Conservation (phyloP, 1,139 yeast species). For the Geotrichum fermentans region DNA sequence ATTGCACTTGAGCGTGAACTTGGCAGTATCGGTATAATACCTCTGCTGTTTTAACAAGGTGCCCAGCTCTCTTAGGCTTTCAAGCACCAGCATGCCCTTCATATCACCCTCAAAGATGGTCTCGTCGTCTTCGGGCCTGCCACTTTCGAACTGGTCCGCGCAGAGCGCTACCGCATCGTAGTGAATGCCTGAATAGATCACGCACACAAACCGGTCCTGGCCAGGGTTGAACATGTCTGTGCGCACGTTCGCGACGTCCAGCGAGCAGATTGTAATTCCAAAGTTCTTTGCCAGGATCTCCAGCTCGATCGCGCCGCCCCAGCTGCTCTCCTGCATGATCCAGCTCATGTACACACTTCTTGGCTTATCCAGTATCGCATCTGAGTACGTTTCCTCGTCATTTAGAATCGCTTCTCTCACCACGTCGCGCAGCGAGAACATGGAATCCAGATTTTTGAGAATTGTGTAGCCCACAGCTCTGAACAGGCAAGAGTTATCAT, state of each 20-base stretch:
- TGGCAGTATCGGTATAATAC: constrained; percentile 64
- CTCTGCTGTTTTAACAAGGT: constrained; percentile 47
- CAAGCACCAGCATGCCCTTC: constrained; percentile 36
- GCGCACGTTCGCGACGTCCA: constrained; percentile 64
- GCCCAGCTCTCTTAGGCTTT: constrained; percentile 44
- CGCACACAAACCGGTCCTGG: constrained; percentile 44
- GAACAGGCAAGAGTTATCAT: constrained; percentile 77
- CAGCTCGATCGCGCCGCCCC: constrained; percentile 88
- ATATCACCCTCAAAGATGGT: constrained; percentile 41
- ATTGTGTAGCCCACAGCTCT: constrained; percentile 60
- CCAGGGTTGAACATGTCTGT: constrained; percentile 54
- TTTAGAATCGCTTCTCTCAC: constrained; percentile 46
- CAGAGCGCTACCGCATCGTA: constrained; percentile 59
- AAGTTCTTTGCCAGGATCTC: constrained; percentile 58
- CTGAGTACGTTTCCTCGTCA: constrained; percentile 49
- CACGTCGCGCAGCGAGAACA: constrained; percentile 44
- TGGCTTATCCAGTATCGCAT: constrained; percentile 55
- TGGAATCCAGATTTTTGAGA: constrained; percentile 41
- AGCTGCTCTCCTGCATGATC: constrained; percentile 57
- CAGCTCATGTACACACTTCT: constrained; percentile 52
- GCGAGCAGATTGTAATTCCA: constrained; percentile 51
- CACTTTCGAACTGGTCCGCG: constrained; percentile 37
- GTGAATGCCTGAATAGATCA: constrained; percentile 70
- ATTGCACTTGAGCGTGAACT: constrained; percentile 55
- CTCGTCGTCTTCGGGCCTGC: constrained; percentile 37